Base-by-base conservation (phyloP, 805 yeast genomes). In the Yamadazyma paraphyllophila region DNA sequence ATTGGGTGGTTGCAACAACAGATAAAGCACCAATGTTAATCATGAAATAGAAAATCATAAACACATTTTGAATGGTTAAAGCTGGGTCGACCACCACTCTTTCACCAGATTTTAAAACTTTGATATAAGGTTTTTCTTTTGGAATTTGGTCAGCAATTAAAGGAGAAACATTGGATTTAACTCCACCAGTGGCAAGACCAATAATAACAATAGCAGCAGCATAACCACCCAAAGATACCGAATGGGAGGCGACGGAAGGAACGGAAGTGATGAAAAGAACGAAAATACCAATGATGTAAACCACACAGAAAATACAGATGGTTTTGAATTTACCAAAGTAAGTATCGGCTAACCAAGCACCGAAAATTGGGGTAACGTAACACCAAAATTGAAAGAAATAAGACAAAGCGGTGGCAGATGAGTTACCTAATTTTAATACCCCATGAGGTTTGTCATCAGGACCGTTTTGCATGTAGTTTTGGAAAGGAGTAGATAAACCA, bases 381-480 rank as follows among this genome's bases (percentile, higher is more conserved):
- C 90, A 83, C 86, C 90, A 83, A 61, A 87, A 87, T 60, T 84
- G 88, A 74, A 85, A 81, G 57, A 85, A 80, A 61, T 85, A 81
- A 13, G 87, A 77, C 50, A 86, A 72, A 27, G 86, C 90, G 31
- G 86, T 81, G 25, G 94, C 88, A 52, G 81, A 79, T 47, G 73
- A 73, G 46, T 77, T 69, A 44, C 83, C 82, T 55, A 83, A 71
- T 39, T 76, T 75, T 49, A 87, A 72, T 9, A 83, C 80, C 63
- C 59, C 86, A 27, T 57, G 51, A 13, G 74, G 74, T 13, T 47
- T 37, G 50, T 64, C 70, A 39, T 55, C 37, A n/a, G 74, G 72
- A 32, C 63, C 60, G 49, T 79, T 69, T 62, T 83, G 87, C 84
- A 87, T 83, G 65, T 85, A 86, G 68, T 87, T 87, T 67, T 80